Evolutionary conservation across 805 yeast genomes (phyloP).

Genomic region (Metschnikowia arizonensis): DNA sequence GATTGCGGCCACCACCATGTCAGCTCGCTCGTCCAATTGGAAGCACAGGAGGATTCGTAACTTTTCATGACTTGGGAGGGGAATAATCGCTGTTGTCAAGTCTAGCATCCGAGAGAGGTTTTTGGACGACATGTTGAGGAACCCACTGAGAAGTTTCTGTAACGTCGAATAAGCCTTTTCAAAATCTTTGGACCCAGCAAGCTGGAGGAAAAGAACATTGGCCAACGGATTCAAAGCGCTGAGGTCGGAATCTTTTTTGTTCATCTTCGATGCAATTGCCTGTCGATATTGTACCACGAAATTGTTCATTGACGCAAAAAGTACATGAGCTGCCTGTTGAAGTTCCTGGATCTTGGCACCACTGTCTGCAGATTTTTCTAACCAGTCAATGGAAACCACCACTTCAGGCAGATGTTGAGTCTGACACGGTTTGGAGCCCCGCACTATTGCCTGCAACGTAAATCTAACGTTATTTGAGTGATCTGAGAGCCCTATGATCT

Average conservation of each 20-base stretch:
- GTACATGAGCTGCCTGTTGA: constrained; percentile 14
- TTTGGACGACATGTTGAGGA: constrained; percentile 4
- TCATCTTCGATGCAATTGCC: constrained; percentile 20
- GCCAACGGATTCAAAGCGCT: constrained; percentile 58
- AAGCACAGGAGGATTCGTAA: constrained; percentile 33
- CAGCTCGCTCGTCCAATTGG: constrained; percentile 32
- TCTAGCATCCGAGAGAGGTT: constrained; percentile 38
- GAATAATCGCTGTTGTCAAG: constrained; percentile 48
- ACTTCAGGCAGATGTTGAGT: constrained; percentile 20
- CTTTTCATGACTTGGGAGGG: constrained; percentile 45
- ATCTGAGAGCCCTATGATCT: constrained; percentile 45
- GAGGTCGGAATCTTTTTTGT: constrained; percentile 25
- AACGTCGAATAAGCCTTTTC: constrained; percentile 41
- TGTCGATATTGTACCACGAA: constrained; percentile 38
- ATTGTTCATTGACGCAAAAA: constrained; percentile 36
- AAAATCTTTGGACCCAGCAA: constrained; percentile 46
- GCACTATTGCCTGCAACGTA: constrained; percentile 46
- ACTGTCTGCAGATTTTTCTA: constrained; percentile 14
- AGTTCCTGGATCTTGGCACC: constrained; percentile 19
- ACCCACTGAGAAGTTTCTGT: constrained; percentile 24
- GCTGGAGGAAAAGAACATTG: constrained; percentile 51
- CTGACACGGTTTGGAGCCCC: constrained; percentile 31
- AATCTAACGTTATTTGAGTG: constrained; percentile 42
- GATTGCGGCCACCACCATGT: constrained; percentile 29
- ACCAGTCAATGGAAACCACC: constrained; percentile 26